These are phyloP conservation scores for Dovyalis caffra DNA, from an alignment of 345 rosid genomes.

Conservation along the genomic window DNA sequence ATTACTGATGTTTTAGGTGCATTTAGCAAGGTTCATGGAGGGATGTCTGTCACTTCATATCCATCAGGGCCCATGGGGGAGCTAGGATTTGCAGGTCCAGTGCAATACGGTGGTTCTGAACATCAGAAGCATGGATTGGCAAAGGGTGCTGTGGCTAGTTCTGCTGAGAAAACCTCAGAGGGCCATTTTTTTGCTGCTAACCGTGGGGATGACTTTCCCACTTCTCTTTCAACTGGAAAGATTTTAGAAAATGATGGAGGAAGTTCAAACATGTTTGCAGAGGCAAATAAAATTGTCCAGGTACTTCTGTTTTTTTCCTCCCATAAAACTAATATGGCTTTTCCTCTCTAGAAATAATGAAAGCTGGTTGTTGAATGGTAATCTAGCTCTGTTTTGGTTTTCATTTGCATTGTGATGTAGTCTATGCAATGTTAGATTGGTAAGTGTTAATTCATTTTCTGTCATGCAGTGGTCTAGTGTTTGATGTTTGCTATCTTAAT, in stretches of 20 bases:
- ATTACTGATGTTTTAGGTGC: constrained; percentile 38
- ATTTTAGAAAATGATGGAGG: constrained; percentile 50
- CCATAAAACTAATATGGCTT: neutral
- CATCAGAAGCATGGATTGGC: constrained; percentile 19
- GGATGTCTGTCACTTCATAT: constrained; percentile 35
- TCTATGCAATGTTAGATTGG: neutral
- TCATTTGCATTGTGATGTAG: neutral
- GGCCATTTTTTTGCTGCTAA: constrained; percentile 27
- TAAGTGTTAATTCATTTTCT: neutral
- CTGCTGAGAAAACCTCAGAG: constrained; percentile 29
- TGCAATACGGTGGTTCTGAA: constrained; percentile 34
- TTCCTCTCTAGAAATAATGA: neutral
- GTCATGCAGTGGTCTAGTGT: neutral
- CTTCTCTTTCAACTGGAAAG: constrained; percentile 37
- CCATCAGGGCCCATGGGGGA: constrained; percentile 35
- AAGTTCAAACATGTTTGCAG: constrained; percentile 40
- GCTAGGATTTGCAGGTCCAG: constrained; percentile 32
- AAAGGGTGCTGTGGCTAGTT: constrained; percentile 17
- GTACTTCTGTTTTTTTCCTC: constrained; percentile 23
- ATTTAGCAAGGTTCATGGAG: constrained; percentile 55
- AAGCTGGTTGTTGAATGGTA: neutral
- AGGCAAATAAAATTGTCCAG: constrained; percentile 49
- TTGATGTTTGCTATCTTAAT: neutral
- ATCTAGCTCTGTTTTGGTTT: neutral
- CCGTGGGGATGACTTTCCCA: constrained; percentile 38